Evolutionary conservation across 2,329 filamentous ascomycete species (phyloP).

Genomic region (Cordyceps tenuipes): DNA sequence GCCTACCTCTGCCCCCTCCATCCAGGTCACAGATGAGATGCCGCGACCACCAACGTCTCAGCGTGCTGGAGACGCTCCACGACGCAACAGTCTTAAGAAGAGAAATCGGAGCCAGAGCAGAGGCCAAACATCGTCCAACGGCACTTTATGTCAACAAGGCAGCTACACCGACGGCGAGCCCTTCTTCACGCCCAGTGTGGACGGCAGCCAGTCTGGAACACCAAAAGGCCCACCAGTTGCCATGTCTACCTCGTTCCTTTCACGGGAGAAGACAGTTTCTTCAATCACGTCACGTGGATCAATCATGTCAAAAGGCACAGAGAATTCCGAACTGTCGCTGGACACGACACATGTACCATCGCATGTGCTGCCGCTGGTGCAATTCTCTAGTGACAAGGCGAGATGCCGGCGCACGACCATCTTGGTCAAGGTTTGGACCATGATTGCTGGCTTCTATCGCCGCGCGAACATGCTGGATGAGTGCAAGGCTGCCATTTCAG

Average conservation of each 20-base stretch:
- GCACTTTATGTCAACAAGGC: slow-evolving; percentile 26
- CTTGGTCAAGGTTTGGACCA: slow-evolving; percentile 77
- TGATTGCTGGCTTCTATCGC: slow-evolving; percentile 81
- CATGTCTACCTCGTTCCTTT: slow-evolving; percentile 29
- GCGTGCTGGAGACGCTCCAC: slow-evolving; percentile 25
- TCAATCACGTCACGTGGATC: slow-evolving; percentile 40
- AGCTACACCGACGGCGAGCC: slow-evolving; percentile 42
- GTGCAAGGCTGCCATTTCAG: slow-evolving; percentile 66
- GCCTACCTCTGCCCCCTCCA: slow-evolving; percentile 53
- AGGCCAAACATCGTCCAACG: slow-evolving; percentile 36
- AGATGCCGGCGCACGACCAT: slow-evolving; percentile 41
- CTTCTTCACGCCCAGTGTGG: slow-evolving; percentile 41
- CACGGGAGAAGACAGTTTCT: slow-evolving; percentile 33
- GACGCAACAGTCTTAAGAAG: slow-evolving; percentile 45
- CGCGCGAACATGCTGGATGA: slow-evolving; percentile 74
- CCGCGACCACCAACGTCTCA: slow-evolving; percentile 32
- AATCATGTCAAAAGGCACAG: slow-evolving; percentile 30
- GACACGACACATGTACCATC: slow-evolving; percentile 37
- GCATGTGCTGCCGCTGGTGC: slow-evolving; percentile 41
- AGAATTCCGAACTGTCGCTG: slow-evolving; percentile 30
- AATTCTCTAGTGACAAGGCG: slow-evolving; percentile 47
- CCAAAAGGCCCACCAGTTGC: slow-evolving; percentile 34
- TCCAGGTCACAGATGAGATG: slow-evolving; percentile 66
- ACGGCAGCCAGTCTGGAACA: slow-evolving; percentile 33
- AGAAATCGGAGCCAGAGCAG: slow-evolving; percentile 42